Percentiles rank a stretch among this genome's conserved stretches.
These are phyloP conservation scores for Solanum phureja DNA, from an alignment of 257 asterid species.

Conservation along the genomic window DNA sequence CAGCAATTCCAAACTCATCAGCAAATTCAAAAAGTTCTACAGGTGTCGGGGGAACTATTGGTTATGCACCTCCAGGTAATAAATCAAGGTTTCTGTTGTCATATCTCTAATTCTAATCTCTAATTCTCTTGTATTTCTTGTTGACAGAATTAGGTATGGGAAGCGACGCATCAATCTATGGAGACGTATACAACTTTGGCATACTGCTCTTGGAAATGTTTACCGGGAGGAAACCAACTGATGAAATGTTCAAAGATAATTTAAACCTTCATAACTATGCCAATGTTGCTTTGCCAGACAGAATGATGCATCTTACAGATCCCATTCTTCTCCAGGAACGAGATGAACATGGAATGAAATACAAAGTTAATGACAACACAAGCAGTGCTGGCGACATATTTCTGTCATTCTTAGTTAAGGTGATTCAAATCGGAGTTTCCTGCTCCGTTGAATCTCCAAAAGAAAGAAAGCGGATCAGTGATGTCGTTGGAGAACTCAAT, in stretches of 20 bases:
- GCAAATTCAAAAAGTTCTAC: neutral
- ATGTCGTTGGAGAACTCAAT: no score
- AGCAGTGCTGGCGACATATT: no score
- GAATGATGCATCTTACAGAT: no score
- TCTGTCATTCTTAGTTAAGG: no score
- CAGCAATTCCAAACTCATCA: neutral
- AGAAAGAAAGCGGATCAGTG: no score
- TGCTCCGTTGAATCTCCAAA: no score
- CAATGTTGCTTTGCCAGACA: no score
- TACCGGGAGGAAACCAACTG: constrained; percentile 10
- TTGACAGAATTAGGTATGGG: constrained; percentile 13
- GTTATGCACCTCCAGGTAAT: constrained; percentile 10
- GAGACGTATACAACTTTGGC: constrained; percentile 11
- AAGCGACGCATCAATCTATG: constrained; percentile 7
- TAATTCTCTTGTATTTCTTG: neutral
- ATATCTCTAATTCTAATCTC: neutral
- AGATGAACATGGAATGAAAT: no score
- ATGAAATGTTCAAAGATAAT: constrained; percentile 12
- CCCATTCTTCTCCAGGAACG: no score
- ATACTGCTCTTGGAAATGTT: constrained; percentile 7
- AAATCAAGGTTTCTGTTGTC: neutral
- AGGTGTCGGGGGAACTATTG: constrained; percentile 1
- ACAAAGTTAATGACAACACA: no score
- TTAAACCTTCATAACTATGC: neutral
- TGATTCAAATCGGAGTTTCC: no score